These are phyloP conservation scores for Mycosphaerella arachidis DNA, from an alignment of 2,329 filamentous ascomycete genomes.

Conservation along the genomic window DNA sequence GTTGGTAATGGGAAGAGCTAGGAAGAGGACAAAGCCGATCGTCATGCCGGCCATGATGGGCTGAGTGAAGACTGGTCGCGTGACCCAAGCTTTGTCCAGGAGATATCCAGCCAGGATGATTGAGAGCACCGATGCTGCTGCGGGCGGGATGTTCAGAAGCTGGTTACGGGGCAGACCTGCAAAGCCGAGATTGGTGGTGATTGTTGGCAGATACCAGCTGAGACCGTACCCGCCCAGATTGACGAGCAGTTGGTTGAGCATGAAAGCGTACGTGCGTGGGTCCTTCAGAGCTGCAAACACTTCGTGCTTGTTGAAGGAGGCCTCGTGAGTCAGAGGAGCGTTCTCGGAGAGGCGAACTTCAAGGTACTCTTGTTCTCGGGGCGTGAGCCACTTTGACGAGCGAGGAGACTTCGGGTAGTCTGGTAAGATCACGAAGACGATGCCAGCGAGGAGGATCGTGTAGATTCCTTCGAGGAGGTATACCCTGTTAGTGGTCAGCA, in stretches of 20 bases:
- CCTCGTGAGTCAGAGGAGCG: slow-evolving; percentile 40
- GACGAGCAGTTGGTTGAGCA: slow-evolving; percentile 54
- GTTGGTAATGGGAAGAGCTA: slow-evolving; percentile 32
- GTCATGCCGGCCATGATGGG: slow-evolving; percentile 41
- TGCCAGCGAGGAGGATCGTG: slow-evolving; percentile 45
- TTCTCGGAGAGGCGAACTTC: slow-evolving; percentile 43
- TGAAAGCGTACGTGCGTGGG: slow-evolving; percentile 36
- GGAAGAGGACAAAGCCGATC: slow-evolving; percentile 43
- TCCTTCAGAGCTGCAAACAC: slow-evolving; percentile 50
- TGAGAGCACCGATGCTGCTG: slow-evolving; percentile 18
- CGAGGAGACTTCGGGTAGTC: slow-evolving; percentile 44
- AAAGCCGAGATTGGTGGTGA: slow-evolving; percentile 60
- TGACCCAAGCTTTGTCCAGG: slow-evolving; percentile 38
- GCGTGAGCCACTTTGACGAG: slow-evolving; percentile 48
- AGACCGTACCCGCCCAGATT: slow-evolving; percentile 54
- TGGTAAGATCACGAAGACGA: slow-evolving; percentile 47
- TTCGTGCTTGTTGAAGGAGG: slow-evolving; percentile 54
- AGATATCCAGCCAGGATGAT: slow-evolving; percentile 34
- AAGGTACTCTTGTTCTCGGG: slow-evolving; percentile 46
- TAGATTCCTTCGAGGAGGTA: slow-evolving; percentile 60
- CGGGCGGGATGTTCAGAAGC: slow-evolving; percentile 41
- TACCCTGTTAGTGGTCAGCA: slow-evolving; percentile 41
- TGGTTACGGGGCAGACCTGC: slow-evolving; percentile 45
- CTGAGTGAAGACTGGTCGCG: slow-evolving; percentile 40
- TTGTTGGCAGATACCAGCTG: slow-evolving; percentile 44